Percentiles rank a stretch among this genome's conserved stretches.
phyloP scores from a whole-genome alignment of 148 eudicot genomes.

The Arctostaphylos glauca region DNA sequence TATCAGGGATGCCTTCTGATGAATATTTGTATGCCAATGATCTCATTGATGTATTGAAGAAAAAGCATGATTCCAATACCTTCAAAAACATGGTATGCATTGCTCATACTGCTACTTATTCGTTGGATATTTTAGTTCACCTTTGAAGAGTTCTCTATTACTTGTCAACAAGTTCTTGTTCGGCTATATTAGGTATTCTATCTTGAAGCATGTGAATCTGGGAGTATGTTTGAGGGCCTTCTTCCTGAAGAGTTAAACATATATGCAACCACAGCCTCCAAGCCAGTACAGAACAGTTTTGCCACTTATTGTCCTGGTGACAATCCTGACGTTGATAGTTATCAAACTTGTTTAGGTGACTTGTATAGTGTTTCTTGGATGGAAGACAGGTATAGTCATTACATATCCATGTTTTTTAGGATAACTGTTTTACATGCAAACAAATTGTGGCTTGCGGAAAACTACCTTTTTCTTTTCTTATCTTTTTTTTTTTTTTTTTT shows the following conservation, averaged over 20 bases:
- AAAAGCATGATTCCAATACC: constrained; percentile 68
- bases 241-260: constrained; percentile 71
- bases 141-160: neutral
- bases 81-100: constrained; percentile 79
- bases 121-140: neutral
- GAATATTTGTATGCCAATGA: constrained; percentile 68
- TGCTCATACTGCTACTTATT: neutral
- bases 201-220: constrained; percentile 93
- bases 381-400: constrained; percentile 67
- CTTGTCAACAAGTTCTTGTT: neutral
- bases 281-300: constrained; percentile 74
- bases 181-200: constrained; percentile 58
- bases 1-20: constrained; percentile 67
- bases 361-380: constrained; percentile 90
- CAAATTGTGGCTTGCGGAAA: neutral
- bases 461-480: neutral
- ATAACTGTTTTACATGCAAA: neutral
- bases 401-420: neutral
- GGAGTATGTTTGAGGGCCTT: constrained; percentile 87
- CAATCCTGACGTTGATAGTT: constrained; percentile 62
- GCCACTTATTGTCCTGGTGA: constrained; percentile 90
- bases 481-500: too few species aligned
- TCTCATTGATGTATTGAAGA: constrained; percentile 54
- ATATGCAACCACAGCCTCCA: constrained; percentile 84
- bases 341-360: constrained; percentile 84